Conservation (phyloP, 176 grass and related monocot genomes). For the Musa troglodytarum region DNA sequence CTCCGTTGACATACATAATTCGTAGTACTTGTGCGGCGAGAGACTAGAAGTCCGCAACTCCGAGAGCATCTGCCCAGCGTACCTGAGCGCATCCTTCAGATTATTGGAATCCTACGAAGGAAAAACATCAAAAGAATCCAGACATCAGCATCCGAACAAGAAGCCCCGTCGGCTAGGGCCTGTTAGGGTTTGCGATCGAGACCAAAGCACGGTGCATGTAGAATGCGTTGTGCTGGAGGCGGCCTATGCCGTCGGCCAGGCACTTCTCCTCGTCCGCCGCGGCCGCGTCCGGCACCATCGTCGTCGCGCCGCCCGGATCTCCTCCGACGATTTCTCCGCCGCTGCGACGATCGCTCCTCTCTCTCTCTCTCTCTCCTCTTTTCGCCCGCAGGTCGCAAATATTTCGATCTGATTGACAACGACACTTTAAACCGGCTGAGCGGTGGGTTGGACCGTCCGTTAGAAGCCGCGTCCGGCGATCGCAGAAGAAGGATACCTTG, state of each 20-base stretch:
- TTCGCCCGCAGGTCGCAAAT: background rate
- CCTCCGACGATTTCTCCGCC: background rate
- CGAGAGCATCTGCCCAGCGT: constrained; percentile 96
- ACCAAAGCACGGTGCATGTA: constrained; percentile 97
- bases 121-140: background rate
- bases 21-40: constrained; percentile 94
- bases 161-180: background rate
- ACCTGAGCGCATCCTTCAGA: constrained; percentile 96
- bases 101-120: constrained; percentile 72
- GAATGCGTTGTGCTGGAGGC: constrained; percentile 94
- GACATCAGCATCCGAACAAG: constrained; percentile 12
- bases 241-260: constrained; percentile 87
- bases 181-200: constrained; percentile 14
- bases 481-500: no score
- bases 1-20: constrained; percentile 57
- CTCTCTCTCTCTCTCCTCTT: background rate
- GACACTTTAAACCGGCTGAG: no score
- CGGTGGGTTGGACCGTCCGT: no score
- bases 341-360: background rate
- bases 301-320: background rate
- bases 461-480: no score
- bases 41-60: constrained; percentile 91
- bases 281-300: constrained; percentile 4
- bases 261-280: constrained; percentile 87
- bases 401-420: background rate